These are phyloP conservation scores for Phytophthora hibernalis DNA, from an alignment of 352 stramenopile genomes.

Conservation along the genomic window DNA sequence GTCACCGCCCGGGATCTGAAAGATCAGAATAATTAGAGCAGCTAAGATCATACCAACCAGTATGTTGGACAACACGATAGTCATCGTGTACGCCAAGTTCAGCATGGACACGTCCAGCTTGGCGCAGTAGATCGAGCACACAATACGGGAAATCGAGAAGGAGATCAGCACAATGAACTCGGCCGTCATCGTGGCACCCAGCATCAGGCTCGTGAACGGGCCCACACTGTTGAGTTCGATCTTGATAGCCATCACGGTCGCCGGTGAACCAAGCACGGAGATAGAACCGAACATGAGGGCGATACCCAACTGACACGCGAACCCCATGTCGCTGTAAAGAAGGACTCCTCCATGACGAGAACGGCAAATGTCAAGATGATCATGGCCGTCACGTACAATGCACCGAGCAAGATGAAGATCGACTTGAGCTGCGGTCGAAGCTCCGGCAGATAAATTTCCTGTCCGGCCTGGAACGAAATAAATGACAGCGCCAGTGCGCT, in stretches of 20 bases:
- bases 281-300: conserved; percentile 76
- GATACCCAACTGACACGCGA: conserved; percentile 61
- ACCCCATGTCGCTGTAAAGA: conserved; percentile 59
- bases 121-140: conserved; percentile 69
- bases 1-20: conserved; percentile 51
- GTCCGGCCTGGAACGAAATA: conserved; percentile 75
- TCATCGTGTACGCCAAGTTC: conserved; percentile 62
- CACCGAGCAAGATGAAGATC: conserved; percentile 53
- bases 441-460: conserved; percentile 72
- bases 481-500: conserved; percentile 75
- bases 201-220: conserved; percentile 77
- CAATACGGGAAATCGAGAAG: conserved; percentile 70
- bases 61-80: conserved; percentile 60
- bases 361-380: conserved; percentile 48
- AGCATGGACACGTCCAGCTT: conserved; percentile 58
- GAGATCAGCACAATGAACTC: conserved; percentile 78
- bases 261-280: conserved; percentile 63
- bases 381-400: conserved; percentile 64
- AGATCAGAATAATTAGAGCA: conserved; percentile 56
- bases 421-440: conserved; percentile 62
- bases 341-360: conserved; percentile 45
- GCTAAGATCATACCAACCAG: conserved; percentile 51
- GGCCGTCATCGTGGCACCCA: conserved; percentile 69
- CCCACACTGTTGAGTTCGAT: conserved; percentile 78
- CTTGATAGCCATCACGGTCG: conserved; percentile 79